Percentiles rank a stretch among this genome's conserved stretches.
phyloP scores from a whole-genome alignment of 2,329 filamentous ascomycete genomes.

The Microdochium nivale region DNA sequence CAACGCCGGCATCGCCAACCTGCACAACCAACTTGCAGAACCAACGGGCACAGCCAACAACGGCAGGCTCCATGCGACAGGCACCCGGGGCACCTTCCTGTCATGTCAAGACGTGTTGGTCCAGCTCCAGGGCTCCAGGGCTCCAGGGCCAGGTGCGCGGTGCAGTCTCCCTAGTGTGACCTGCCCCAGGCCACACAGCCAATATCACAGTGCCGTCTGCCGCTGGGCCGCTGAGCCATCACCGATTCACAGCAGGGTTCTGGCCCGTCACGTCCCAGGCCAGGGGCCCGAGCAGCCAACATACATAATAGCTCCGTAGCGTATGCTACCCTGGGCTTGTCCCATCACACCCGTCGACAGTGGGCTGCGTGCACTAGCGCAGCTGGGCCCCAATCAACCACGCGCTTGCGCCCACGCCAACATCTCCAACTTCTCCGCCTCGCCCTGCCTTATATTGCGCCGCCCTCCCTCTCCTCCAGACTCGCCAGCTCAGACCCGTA shows the following conservation, averaged over 20 bases:
- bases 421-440: neutral
- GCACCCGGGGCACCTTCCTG: too few species aligned
- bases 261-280: slow-evolving; percentile 1
- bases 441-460: neutral
- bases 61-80: too few species aligned
- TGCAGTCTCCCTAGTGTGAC: too few species aligned
- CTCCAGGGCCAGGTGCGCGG: too few species aligned
- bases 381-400: neutral
- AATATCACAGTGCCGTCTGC: slow-evolving; percentile 42
- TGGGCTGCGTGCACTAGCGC: neutral
- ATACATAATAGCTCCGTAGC: too few species aligned
- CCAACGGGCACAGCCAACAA: too few species aligned
- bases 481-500: neutral
- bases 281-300: neutral
- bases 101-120: too few species aligned
- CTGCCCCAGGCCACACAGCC: slow-evolving; percentile 27
- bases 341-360: neutral
- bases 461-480: neutral
- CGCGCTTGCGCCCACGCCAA: neutral
- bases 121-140: too few species aligned
- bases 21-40: too few species aligned
- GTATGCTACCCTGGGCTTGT: neutral
- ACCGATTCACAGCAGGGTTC: neutral
- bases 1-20: too few species aligned
- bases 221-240: slow-evolving; percentile 15